Conservation (phyloP, 768 basidiomycete genomes). For the Rhodotorula toruloides region DNA sequence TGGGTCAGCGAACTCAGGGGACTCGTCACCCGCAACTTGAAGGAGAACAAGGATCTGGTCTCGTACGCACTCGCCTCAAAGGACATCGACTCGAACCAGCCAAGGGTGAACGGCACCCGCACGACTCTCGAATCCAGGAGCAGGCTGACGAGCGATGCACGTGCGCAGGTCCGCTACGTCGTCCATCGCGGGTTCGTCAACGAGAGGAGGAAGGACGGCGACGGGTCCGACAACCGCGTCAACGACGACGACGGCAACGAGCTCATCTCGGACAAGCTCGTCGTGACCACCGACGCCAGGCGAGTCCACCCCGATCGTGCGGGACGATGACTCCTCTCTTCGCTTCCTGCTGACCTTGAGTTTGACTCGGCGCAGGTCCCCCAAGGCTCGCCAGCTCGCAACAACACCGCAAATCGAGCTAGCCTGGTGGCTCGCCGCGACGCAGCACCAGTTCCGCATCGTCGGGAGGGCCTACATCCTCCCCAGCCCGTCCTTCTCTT, state of each 20-base stretch:
- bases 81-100: background rate
- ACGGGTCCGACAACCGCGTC: conserved; percentile 15
- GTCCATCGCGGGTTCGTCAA: conserved; percentile 37
- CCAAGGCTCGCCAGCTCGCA: conserved; percentile 37
- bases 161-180: conserved; percentile 25
- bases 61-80: conserved; percentile 27
- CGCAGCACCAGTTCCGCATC: conserved; percentile 70
- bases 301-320: background rate
- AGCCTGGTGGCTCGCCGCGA: conserved; percentile 67
- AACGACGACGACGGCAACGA: conserved; percentile 15
- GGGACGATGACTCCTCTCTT: background rate
- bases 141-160: background rate
- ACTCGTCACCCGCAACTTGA: conserved; percentile 20
- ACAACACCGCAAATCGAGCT: conserved; percentile 54
- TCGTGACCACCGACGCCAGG: conserved; percentile 35
- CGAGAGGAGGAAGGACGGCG: conserved; percentile 30
- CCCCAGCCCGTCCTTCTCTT: conserved; percentile 50
- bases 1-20: conserved; percentile 18
- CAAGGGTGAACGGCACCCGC: background rate
- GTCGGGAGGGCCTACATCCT: conserved; percentile 57
- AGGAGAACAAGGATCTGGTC: conserved; percentile 29
- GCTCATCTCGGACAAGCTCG: conserved; percentile 24
- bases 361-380: conserved; percentile 14
- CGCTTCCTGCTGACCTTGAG: background rate
- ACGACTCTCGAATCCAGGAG: too few species aligned